A percentile compares a stretch with the other conserved stretches of the same genome.
phyloP scores from a whole-genome alignment of 83 land plant genomes.

The Picea mariana region DNA sequence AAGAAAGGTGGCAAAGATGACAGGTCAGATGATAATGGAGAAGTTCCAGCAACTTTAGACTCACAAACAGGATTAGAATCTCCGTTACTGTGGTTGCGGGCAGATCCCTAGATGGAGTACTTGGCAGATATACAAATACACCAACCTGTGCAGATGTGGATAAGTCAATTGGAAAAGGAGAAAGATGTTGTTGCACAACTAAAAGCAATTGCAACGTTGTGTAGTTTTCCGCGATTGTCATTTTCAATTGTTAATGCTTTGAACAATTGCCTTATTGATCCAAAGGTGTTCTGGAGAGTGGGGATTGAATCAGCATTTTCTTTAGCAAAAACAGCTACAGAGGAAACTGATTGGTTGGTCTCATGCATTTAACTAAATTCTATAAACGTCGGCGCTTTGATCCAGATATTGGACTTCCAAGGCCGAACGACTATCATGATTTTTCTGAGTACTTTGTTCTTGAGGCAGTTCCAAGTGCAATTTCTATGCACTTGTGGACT shows the following conservation, averaged over 20 bases:
- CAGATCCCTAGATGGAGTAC: slow-evolving; percentile 97
- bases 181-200: no score
- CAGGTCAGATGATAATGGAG: slow-evolving; percentile 85
- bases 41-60: slow-evolving; percentile 41
- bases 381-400: no score
- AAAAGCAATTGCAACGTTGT: no score
- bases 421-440: no score
- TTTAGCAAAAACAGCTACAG: slow-evolving; percentile 81
- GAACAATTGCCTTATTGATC: slow-evolving; percentile 72
- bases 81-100: slow-evolving; percentile 92
- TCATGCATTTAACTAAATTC: no score
- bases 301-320: slow-evolving; percentile 96
- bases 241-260: slow-evolving; percentile 79
- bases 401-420: no score
- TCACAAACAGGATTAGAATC: slow-evolving; percentile 67
- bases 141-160: slow-evolving; percentile 94
- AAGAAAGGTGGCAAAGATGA: slow-evolving; percentile 83
- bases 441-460: no score
- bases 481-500: no score
- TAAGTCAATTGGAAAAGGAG: no score
- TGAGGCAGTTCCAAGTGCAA: fast-evolving
- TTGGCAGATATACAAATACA: slow-evolving; percentile 81
- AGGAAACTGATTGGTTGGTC: slow-evolving; percentile 46
- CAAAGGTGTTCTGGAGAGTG: slow-evolving; percentile 96
- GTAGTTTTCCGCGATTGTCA: slow-evolving; percentile 54